Evolutionary conservation across 1,284 basidiomycete species (phyloP).

Genomic region (Melampsora americana): DNA sequence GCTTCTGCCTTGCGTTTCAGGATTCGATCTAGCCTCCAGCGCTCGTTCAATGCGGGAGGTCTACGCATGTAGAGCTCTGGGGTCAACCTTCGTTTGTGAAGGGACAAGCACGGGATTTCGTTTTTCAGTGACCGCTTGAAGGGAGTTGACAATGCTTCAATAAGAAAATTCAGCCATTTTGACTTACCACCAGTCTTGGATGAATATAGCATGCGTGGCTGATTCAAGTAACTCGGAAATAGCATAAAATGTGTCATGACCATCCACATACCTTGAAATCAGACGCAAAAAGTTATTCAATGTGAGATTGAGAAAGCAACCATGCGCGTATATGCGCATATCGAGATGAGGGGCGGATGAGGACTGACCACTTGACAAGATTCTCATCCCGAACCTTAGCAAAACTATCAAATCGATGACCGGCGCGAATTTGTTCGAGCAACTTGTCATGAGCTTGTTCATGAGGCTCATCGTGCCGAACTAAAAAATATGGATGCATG

Average conservation of each 20-base stretch:
- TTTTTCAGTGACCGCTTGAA: neutral
- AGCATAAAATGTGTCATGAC: constrained; percentile 80
- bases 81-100: constrained; percentile 63
- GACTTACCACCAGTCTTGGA: constrained; percentile 69
- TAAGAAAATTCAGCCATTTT: neutral
- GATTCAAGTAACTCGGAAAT: constrained; percentile 77
- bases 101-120: constrained; percentile 6
- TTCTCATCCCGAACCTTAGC: constrained; percentile 65
- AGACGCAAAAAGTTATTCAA: constrained; percentile 26
- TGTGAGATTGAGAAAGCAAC: neutral
- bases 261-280: constrained; percentile 45
- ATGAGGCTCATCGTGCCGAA: constrained; percentile 40
- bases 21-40: constrained; percentile 80
- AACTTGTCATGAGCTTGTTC: constrained; percentile 25
- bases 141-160: neutral
- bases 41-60: constrained; percentile 73
- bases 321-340: constrained; percentile 64
- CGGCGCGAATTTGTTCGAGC: constrained; percentile 7
- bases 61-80: constrained; percentile 87
- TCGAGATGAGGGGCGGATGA: neutral
- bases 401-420: constrained; percentile 80
- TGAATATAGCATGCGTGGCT: constrained; percentile 64
- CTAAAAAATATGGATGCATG: constrained; percentile 8
- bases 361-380: constrained; percentile 72
- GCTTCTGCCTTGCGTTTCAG: constrained; percentile 80